These are phyloP conservation scores for Ascochyta rabiei DNA, from an alignment of 2,329 filamentous ascomycete species.

Conservation along the genomic window DNA sequence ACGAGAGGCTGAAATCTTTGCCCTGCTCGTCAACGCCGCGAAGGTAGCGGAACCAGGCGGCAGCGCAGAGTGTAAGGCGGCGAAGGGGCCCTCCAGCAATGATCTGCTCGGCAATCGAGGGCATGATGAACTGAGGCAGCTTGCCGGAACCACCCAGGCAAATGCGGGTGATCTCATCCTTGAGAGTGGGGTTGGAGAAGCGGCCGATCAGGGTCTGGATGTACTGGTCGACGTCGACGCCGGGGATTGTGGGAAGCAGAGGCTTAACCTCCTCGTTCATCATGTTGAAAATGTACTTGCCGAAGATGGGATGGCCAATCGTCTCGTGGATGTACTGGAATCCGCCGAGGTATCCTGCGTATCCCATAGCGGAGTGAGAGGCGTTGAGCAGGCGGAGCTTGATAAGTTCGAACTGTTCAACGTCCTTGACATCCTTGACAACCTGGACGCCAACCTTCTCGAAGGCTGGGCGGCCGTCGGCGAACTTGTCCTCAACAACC, in stretches of 20 bases:
- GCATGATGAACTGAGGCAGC: conserved; percentile 40
- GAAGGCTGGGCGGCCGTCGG: conserved; percentile 35
- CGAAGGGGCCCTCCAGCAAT: conserved; percentile 29
- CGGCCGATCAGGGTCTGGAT: conserved; percentile 33
- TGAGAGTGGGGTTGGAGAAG: conserved; percentile 38
- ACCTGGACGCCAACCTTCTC: conserved; percentile 41
- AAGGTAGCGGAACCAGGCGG: conserved; percentile 39
- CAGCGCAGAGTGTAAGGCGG: conserved; percentile 32
- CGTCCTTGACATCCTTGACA: conserved; percentile 32
- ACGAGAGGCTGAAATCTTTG: conserved; percentile 27
- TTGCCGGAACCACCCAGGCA: conserved; percentile 40
- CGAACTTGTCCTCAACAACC: conserved; percentile 40
- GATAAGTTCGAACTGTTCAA: conserved; percentile 38
- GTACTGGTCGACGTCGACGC: conserved; percentile 36
- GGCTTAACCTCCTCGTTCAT: conserved; percentile 40
- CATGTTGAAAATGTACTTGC: conserved; percentile 37
- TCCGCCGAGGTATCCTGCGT: conserved; percentile 33
- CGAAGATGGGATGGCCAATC: conserved; percentile 30
- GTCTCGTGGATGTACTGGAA: conserved; percentile 39
- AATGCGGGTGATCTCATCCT: conserved; percentile 38
- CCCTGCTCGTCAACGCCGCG: conserved; percentile 32
- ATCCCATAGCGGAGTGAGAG: conserved; percentile 37
- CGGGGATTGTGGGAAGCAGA: conserved; percentile 34
- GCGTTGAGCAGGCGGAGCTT: conserved; percentile 39
- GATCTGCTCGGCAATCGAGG: conserved; percentile 38